Base-by-base conservation (phyloP, 352 stramenopile species). In the Aphanomyces invadans region DNA sequence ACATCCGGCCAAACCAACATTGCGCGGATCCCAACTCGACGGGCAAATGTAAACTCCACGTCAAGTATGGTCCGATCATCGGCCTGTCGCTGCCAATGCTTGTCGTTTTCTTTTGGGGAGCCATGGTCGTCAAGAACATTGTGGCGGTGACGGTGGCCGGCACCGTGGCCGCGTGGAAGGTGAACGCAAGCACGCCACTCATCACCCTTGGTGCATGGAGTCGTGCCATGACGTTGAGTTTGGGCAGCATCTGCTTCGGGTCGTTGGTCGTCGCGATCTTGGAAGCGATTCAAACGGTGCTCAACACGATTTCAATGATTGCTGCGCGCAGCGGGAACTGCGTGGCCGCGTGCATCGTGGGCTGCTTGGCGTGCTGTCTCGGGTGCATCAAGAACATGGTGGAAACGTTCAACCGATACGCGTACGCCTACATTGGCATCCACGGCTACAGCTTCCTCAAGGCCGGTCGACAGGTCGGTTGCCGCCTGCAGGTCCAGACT, bases 231-330 rank as follows among this genome's bases (percentile, higher is more conserved):
- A 98, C 91, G 31, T 77, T 88, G 42, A 89, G 91, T 63, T 76
- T 98, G 28, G 95, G 95, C 52, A 93, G 78, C 28, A 98, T 98
- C 68, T 97, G 84, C 78, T 91, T 96, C 53, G 89, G 89, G n/a
- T 96, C 88, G 57, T 78, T 97, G 44, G 85, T 96, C 52, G 89
- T 97, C 45, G 88, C 89, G 12, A 87, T 97, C 36, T 71, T 97
- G 21, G 82, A 97, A 62, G 80, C 87, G 23, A 77, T 92, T n/a
- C 76, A 83, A 44, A 76, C 78, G 68, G 78, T 91, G 39, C 72
- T 93, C 49, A 79, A 79, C 59, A 77, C 81, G 32, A 69, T 97
- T 29, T 72, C 82, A 59, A 83, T 73, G 63, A 72, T 90, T 31
- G 70, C 80, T 21, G 75, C 71, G 36, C 70, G 80, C 54, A 88